Evolutionary conservation across 805 yeast species (phyloP), one percentile per base, ranked within the genome.

Genomic region (Metschnikowia kunwiensis): DNA sequence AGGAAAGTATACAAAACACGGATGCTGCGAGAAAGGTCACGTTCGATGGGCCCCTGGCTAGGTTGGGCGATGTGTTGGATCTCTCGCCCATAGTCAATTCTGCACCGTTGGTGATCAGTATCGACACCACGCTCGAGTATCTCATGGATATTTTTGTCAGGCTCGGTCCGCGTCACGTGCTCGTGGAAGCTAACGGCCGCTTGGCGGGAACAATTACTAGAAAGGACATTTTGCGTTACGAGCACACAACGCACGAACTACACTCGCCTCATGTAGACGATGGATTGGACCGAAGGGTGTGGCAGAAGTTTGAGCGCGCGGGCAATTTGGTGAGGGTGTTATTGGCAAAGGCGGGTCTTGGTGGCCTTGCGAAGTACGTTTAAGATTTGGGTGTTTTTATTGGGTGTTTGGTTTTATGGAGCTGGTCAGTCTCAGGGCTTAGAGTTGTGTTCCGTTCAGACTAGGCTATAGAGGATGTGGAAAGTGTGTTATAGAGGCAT

Each of bases 121-220:
- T 76, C 1, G 55, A 60, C 21, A 68, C 80, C 0, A 70, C 83
- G 0, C 58, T 89, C 21, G 83, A 81, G 43, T 68, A 75, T 18
- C 72, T 82, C 1, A 60, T 80, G 41, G 82, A 82, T 23, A 60
- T 87, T 16, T 91, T 93, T 55, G 73, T 77, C 40, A 80, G 82
- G 46, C 54, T 88, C 19, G 96, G 97, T 0, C 95, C 96, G 7
- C 68, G 84, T 28, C 73, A 80, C 19, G 70, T 93, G 1, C 67
- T 82, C 27, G 81, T 86, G 2, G 82, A 80, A 36, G 70, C 77
- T 7, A 60, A 71, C 20, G 93, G 89, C 1, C 43, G 54, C 2
- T 53, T 86, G 12, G 70, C 70, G 11, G 98, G 98, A 0, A 53
- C 86, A n/a, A 63, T 94, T 1, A 86, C 96, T 0, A 72, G 89